Percentiles rank a stretch among this genome's conserved stretches.
phyloP scores from a whole-genome alignment of 148 eudicot genomes.

The Silene latifolia region DNA sequence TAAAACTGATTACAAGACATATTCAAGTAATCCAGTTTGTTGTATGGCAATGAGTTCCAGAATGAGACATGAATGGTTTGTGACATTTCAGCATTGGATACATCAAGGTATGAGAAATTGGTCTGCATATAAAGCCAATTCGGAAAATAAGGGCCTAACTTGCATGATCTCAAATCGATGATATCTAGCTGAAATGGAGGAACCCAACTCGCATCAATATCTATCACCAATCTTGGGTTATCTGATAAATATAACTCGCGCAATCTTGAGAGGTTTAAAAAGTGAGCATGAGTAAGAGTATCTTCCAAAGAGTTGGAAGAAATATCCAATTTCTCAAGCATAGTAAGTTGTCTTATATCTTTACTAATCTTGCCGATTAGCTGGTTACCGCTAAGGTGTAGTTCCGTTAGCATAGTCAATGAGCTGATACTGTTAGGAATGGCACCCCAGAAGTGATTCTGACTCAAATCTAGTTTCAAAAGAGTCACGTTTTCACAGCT shows the following conservation, averaged over 20 bases:
- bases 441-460: too few species aligned
- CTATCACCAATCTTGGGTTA: not conserved
- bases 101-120: conserved; percentile 4
- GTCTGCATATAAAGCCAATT: conserved; percentile 5
- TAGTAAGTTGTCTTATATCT: conserved; percentile 8
- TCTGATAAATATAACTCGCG: too few species aligned
- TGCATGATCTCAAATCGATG: not conserved
- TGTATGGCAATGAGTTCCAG: conserved; percentile 3
- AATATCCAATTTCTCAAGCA: too few species aligned
- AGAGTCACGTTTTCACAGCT: not conserved
- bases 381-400: conserved; percentile 15
- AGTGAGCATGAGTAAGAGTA: too few species aligned
- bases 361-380: conserved; percentile 18
- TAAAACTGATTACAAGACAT: too few species aligned
- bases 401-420: not conserved
- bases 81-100: conserved; percentile 12
- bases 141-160: conserved; percentile 10
- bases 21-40: not conserved
- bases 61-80: not conserved
- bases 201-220: conserved; percentile 14
- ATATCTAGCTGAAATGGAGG: conserved; percentile 7
- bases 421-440: not conserved
- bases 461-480: too few species aligned
- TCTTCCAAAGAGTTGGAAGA: too few species aligned
- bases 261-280: too few species aligned